A percentile compares a stretch with the other conserved stretches of the same genome.
These are phyloP conservation scores for Globisporangium cederbergense DNA, from an alignment of 352 stramenopile species.

Conservation along the genomic window DNA sequence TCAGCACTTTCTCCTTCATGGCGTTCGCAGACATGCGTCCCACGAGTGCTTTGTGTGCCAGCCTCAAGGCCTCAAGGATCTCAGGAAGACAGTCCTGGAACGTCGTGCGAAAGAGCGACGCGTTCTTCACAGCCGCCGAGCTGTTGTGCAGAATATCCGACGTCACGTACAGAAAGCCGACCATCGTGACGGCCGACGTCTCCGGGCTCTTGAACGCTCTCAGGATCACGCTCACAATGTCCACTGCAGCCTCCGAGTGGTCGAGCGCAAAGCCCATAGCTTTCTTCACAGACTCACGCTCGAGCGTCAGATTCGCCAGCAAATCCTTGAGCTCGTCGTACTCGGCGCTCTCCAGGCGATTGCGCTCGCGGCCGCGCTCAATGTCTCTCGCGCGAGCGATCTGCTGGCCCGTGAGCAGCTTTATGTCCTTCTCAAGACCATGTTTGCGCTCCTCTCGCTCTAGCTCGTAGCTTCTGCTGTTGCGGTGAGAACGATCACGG, in stretches of 20 bases:
- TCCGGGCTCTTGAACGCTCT: slow-evolving; percentile 39
- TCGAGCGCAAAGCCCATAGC: slow-evolving; percentile 79
- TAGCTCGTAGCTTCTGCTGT: background rate
- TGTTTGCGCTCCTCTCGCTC: background rate
- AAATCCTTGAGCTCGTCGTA: slow-evolving; percentile 56
- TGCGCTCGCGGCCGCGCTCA: slow-evolving; percentile 52
- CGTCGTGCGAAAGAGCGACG: slow-evolving; percentile 85
- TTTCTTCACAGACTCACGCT: slow-evolving; percentile 65
- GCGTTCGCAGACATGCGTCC: slow-evolving; percentile 77
- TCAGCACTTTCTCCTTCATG: slow-evolving; percentile 82
- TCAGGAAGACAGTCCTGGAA: slow-evolving; percentile 80
- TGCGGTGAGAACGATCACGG: background rate
- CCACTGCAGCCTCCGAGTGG: slow-evolving; percentile 71
- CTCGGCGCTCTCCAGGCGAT: slow-evolving; percentile 41
- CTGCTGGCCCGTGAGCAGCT: slow-evolving; percentile 65
- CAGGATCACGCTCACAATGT: slow-evolving; percentile 54
- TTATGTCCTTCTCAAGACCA: background rate
- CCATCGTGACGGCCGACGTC: slow-evolving; percentile 37
- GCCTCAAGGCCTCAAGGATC: slow-evolving; percentile 59
- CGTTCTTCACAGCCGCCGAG: slow-evolving; percentile 84
- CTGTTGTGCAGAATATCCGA: slow-evolving; percentile 91
- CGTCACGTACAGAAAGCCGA: slow-evolving; percentile 75
- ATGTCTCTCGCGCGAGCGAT: slow-evolving; percentile 65
- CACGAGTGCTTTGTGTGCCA: slow-evolving; percentile 45
- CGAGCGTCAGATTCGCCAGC: slow-evolving; percentile 45